phyloP scores from a whole-genome alignment of 805 yeast genomes.

The Candida qinlingensis region DNA sequence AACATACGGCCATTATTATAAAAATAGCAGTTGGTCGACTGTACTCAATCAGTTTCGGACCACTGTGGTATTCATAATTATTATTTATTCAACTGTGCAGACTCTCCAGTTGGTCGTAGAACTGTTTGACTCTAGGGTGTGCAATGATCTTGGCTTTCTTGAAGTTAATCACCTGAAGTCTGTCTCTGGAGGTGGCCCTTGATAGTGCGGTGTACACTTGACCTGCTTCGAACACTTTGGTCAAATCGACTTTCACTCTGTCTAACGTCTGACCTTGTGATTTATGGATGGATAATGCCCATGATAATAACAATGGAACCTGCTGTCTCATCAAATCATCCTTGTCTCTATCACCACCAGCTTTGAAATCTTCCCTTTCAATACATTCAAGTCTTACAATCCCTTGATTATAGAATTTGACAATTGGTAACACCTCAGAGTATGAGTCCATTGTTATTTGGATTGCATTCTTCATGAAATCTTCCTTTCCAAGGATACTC shows the following conservation, averaged over 20 bases:
- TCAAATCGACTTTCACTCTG: slow-evolving; percentile 62
- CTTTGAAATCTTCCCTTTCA: slow-evolving; percentile 32
- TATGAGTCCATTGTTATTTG: slow-evolving; percentile 15
- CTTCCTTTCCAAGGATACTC: slow-evolving; percentile 9
- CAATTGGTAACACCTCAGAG: slow-evolving; percentile 26
- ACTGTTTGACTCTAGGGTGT: slow-evolving; percentile 53
- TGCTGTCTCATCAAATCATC: slow-evolving; percentile 42
- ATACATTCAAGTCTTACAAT: slow-evolving; percentile 29
- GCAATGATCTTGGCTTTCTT: slow-evolving; percentile 52
- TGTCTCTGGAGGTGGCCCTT: slow-evolving; percentile 65
- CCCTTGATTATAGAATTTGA: slow-evolving; percentile 28
- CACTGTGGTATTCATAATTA: not conserved
- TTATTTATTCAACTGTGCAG: not conserved
- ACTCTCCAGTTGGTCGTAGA: slow-evolving; percentile 43
- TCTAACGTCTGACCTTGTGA: slow-evolving; percentile 82
- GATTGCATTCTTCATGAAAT: slow-evolving; percentile 16
- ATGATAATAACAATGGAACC: slow-evolving; percentile 65
- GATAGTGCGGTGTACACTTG: slow-evolving; percentile 82
- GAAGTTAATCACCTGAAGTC: slow-evolving; percentile 62
- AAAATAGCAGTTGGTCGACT: no score
- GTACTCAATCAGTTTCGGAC: no score
- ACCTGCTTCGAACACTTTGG: slow-evolving; percentile 69
- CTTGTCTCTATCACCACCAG: slow-evolving; percentile 28
- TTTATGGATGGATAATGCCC: slow-evolving; percentile 83
- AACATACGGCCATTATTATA: no score